Base-by-base conservation (phyloP, 2,329 filamentous ascomycete species). In the Hypoxylon sp. region DNA sequence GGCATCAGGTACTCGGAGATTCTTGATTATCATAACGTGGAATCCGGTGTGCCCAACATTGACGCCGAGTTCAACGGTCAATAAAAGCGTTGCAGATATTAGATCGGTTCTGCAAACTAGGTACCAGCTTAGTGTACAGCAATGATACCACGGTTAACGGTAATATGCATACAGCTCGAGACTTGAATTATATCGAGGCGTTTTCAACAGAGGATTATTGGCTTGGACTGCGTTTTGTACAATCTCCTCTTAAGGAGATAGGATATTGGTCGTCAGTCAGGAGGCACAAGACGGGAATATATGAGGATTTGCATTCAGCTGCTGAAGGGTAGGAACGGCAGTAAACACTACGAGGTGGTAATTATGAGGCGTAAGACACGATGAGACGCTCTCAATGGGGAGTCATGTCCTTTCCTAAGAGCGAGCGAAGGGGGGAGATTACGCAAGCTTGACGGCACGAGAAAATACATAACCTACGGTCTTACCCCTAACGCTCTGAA, bases 11-110 rank as follows among this genome's bases (percentile, higher is more conserved):
- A 98, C 84, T 97, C 94, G 54, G 94, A 98, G 79, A 98, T 99
- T 73, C 90, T 98, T 73, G 94, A 98, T 79, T 98, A 97, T 80
- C 95, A 98, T 82, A 97, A 98, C 75, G 90, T 97, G 67, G 93
- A 97, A 65, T 79, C 84, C 46, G 73, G 74, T 48, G 69, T 73
- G 69, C 73, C 74, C 22, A 70, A 74, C 66, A 79, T 81, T 71
- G 81, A 81, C 15, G 76, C 76, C 22, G 76, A 78, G 53, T 73
- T 74, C 68, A 76, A 78, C 68, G 78, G 76, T 62, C 78, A 81
- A 77, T 78, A 74, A 68, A 56, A 50, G 44, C 28, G 52, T 41
- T 54, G 46, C 39, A 53, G 56, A 48, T 50, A 22, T 64, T 56
- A 61, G 52, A 64, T 41, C 24, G 53, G 57, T 64, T 65, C 62